phyloP scores from a whole-genome alignment of 2,329 filamentous ascomycete genomes.

The Arthrobotrys megalospora region DNA sequence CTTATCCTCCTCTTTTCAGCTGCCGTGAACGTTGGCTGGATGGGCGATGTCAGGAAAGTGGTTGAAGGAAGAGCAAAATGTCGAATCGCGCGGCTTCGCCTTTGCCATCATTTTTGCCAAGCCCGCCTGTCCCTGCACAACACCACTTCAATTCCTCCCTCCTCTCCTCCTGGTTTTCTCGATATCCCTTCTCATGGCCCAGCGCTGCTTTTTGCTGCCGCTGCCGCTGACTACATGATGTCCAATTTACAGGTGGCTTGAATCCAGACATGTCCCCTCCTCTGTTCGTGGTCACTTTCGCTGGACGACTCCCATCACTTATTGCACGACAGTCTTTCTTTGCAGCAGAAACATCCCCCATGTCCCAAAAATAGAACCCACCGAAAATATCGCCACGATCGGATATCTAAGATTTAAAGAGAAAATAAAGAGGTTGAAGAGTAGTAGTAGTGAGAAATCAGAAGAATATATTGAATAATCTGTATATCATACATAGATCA shows the following conservation, averaged over 20 bases:
- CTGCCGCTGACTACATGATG: slow-evolving; percentile 15
- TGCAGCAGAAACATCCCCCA: neutral
- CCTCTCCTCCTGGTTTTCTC: neutral
- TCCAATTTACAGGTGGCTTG: neutral
- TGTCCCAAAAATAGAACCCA: slow-evolving; percentile 5
- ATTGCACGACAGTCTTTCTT: neutral
- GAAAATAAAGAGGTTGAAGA: neutral
- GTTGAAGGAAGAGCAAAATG: slow-evolving; percentile 41
- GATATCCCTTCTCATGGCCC: neutral
- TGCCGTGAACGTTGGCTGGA: slow-evolving; percentile 26
- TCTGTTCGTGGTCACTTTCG: slow-evolving; percentile 4
- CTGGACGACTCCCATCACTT: neutral
- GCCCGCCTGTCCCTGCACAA: slow-evolving; percentile 2
- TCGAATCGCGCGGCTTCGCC: slow-evolving; percentile 53
- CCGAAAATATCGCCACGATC: slow-evolving; percentile 5
- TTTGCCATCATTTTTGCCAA: slow-evolving; percentile 49
- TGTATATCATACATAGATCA: slow-evolving; percentile 59
- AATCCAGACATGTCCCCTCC: neutral
- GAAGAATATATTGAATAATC: slow-evolving; percentile 58
- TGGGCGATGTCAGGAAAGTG: slow-evolving; percentile 50
- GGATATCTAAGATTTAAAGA: slow-evolving; percentile 29
- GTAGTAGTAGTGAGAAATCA: slow-evolving; percentile 14
- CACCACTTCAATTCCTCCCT: too few relatives aligned
- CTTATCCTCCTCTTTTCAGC: slow-evolving; percentile 49
- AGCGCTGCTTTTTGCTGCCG: neutral